Evolutionary conservation across 2,329 filamentous ascomycete genomes (phyloP), one percentile per base, ranked within the genome.

Genomic region (Knufia petricola): DNA sequence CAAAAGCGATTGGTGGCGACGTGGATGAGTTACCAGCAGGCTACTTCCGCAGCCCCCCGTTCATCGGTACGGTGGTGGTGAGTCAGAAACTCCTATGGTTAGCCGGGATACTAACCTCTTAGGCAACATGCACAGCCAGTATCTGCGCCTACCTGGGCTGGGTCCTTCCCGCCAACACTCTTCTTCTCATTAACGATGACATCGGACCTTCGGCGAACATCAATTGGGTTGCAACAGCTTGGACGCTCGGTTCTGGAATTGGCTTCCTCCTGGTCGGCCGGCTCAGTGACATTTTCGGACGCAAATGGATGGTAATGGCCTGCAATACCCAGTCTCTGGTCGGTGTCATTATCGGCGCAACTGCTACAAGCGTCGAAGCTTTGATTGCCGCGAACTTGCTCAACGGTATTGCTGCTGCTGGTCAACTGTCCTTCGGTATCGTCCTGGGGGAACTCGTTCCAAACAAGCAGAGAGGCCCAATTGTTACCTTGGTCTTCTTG

Each of bases 1-100:
- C 8, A n/a, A 42, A 24, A 42, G 39, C 39, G 13, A 42, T 42
- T 8, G 39, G 39, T 19, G 39, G 28, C 28, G 28, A 30, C 28
- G 7, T 30, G 7, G 7, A 30, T 30, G 28, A 30, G 30, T 40
- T 76, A 74, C 7, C 92, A 69, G 2, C 90, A 69, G 0, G 83
- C 87, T 62, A 94, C 86, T 59, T 95, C 88, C 3, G 88, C 89
- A 0, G 89, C 95, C 37, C 9, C 7, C 24, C 9, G 24, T 43
- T 43, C 23, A 15, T 43, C 13, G 40, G 40, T 26, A 43, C n/a
- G n/a, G 15, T 30, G 3, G 20, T 43, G 20, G 40, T 43, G 7
- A 24, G 40, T 38, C 34, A n/a, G 15, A n/a, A 8, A n/a, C 34
- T 8, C 7, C 34, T 7, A 15, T 38, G 17, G 8, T 7, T 17